Evolutionary conservation across 1,284 basidiomycete genomes (phyloP).

Genomic region (Leucoagaricus sp.): DNA sequence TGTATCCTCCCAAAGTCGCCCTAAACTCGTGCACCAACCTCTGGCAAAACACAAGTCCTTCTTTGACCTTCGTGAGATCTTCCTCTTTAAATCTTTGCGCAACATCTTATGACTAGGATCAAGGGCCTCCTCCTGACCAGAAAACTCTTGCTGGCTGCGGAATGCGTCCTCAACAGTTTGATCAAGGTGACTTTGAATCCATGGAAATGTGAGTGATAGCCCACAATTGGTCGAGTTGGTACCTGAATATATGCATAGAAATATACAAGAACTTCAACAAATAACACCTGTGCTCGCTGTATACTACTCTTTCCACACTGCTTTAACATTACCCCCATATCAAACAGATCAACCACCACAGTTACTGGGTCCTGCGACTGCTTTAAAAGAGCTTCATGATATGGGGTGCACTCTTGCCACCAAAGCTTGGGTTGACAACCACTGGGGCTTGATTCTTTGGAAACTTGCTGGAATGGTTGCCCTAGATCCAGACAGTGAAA

Average conservation of each 20-base stretch:
- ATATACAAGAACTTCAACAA: constrained; percentile 53
- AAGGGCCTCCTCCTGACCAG: constrained; percentile 44
- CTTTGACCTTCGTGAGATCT: constrained; percentile 51
- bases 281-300: constrained; percentile 61
- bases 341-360: constrained; percentile 21
- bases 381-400: constrained; percentile 50
- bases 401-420: constrained; percentile 65
- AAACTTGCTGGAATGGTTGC: constrained; percentile 86
- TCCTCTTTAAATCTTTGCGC: not conserved
- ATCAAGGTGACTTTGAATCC: constrained; percentile 47
- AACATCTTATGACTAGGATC: not conserved
- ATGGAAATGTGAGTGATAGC: constrained; percentile 62
- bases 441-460: constrained; percentile 92
- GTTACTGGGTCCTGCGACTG: constrained; percentile 52
- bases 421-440: constrained; percentile 86
- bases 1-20: not conserved
- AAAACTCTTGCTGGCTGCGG: constrained; percentile 50
- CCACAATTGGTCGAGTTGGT: not conserved
- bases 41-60: constrained; percentile 20
- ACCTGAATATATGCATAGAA: constrained; percentile 37
- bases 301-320: constrained; percentile 65
- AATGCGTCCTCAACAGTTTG: constrained; percentile 59
- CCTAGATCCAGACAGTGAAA: constrained; percentile 67
- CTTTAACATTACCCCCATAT: constrained; percentile 26
- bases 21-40: not conserved